Base-by-base conservation (phyloP, 176 grass and related monocot species). In the Juncus inflexus region DNA sequence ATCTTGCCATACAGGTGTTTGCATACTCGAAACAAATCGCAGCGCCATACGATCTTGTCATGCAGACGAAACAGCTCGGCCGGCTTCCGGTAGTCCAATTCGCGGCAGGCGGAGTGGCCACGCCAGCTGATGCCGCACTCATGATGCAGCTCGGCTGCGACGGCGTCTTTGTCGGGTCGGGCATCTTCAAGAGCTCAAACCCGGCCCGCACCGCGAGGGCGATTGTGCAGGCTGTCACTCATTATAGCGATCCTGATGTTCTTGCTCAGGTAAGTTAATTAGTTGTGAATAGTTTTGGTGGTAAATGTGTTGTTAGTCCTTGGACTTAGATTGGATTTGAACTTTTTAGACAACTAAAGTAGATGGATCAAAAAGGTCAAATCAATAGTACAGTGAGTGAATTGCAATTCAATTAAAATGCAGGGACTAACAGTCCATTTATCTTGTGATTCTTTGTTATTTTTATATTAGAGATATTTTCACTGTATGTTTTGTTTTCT, bases 71-170 rank as follows among this genome's bases (percentile, higher is more conserved):
- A 61, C 75, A 85, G 50, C 55, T 90, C 11, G 78, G 82, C 1
- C 65, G 82, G 38, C 82, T 90, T 41, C 86, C 86, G 13, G 86
- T 90, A n/a, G 78, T 90, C 37, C 82, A 85, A 51, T 90, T 85
- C 49, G 86, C 86, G 4, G 86, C 86, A 0, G 86, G 85, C 0
- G 83, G 77, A 1, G 75, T 83, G 3, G 80, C 85, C 59, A 83
- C 80, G 12, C 85, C 85, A 0, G 79, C 85, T 1, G 85, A 87
- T 50, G 85, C 85, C 1, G 80, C 85, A 1, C 80, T 87, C 76
- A 87, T 87, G 85, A 87, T 87, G 86, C 86, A 89, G 70, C 68
- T 89, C 9, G 86, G 86, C 0, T 89, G 81, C 50, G 87, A 90
- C 14, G 87, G 87, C 10, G 73, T 90, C 60, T 90, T 90, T 65